These are phyloP conservation scores for Monoraphidium neglectum DNA, from an alignment of 139 green algal species.

Conservation along the genomic window DNA sequence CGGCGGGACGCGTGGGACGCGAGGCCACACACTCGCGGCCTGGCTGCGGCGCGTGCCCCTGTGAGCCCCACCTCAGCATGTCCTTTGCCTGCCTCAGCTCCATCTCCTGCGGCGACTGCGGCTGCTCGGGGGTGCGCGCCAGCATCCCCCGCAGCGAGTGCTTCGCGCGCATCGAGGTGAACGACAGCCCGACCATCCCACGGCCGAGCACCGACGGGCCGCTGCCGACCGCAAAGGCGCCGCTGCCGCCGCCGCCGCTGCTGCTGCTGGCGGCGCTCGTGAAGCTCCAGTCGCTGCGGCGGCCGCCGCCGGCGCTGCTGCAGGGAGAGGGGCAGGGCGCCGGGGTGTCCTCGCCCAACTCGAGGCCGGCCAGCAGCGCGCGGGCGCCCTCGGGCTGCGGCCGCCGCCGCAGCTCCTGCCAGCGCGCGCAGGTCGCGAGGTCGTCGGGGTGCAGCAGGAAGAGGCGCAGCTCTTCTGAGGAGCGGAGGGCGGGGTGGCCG, in stretches of 20 bases:
- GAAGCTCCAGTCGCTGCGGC: no score
- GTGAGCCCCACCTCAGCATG: constrained; percentile 28
- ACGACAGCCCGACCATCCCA: no score
- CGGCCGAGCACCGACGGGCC: background rate
- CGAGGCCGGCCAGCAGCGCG: background rate
- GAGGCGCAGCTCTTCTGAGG: background rate
- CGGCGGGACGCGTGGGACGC: background rate
- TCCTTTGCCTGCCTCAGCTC: constrained; percentile 48
- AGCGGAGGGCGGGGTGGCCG: no score
- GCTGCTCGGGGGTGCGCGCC: background rate
- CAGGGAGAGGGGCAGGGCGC: no score
- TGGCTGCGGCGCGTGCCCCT: background rate
- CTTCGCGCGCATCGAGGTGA: background rate
- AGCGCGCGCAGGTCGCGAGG: background rate
- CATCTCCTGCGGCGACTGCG: constrained; percentile 27
- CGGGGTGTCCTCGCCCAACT: no score
- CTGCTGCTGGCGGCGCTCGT: constrained; percentile 6
- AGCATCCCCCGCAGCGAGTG: background rate
- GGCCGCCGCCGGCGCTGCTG: no score
- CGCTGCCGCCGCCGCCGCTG: background rate
- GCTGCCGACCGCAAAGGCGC: background rate
- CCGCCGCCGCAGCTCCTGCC: background rate
- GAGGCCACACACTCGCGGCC: background rate
- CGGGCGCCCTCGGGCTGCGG: background rate
- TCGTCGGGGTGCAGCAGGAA: background rate